Evolutionary conservation across 116 monocot genomes (phyloP).

Genomic region (Phalaenopsis hybrid): DNA sequence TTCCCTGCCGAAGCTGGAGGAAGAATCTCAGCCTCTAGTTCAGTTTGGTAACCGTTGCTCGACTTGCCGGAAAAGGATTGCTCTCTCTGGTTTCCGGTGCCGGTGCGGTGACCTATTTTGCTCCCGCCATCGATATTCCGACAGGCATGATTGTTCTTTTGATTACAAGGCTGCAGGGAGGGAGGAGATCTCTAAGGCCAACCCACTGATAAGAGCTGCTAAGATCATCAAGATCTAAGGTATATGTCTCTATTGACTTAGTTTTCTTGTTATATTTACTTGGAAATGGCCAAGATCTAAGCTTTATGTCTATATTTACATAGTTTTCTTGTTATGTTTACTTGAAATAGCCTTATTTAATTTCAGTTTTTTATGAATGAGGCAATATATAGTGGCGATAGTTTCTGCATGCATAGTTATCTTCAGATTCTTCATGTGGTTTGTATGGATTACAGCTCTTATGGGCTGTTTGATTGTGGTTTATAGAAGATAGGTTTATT

Average conservation of each 20-base stretch:
- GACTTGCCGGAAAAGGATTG: slow-evolving; percentile 56
- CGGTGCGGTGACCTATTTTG: slow-evolving; percentile 85
- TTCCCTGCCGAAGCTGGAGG: background rate
- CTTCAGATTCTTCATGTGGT: background rate
- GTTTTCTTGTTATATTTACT: background rate
- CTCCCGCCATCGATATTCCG: slow-evolving; percentile 62
- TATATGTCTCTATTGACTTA: background rate
- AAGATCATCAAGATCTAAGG: slow-evolving; percentile 83
- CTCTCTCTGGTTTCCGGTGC: slow-evolving; percentile 80
- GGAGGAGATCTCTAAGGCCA: slow-evolving; percentile 74
- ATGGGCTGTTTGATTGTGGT: too few relatives aligned
- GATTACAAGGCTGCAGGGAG: slow-evolving; percentile 81
- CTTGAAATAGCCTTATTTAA: background rate
- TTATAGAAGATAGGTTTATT: too few relatives aligned
- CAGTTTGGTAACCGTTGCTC: slow-evolving; percentile 36
- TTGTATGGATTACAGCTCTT: background rate
- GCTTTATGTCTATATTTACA: background rate
- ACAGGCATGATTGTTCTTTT: slow-evolving; percentile 68
- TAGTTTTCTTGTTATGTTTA: background rate
- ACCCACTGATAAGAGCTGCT: slow-evolving; percentile 65
- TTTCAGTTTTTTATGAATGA: background rate
- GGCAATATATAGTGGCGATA: background rate
- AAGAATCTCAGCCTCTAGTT: background rate
- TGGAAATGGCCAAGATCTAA: slow-evolving; percentile 40
- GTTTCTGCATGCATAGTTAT: background rate